These are phyloP conservation scores for Polytrichum formosum DNA, from an alignment of 225 moss, liverwort and hornwort species.

Conservation along the genomic window DNA sequence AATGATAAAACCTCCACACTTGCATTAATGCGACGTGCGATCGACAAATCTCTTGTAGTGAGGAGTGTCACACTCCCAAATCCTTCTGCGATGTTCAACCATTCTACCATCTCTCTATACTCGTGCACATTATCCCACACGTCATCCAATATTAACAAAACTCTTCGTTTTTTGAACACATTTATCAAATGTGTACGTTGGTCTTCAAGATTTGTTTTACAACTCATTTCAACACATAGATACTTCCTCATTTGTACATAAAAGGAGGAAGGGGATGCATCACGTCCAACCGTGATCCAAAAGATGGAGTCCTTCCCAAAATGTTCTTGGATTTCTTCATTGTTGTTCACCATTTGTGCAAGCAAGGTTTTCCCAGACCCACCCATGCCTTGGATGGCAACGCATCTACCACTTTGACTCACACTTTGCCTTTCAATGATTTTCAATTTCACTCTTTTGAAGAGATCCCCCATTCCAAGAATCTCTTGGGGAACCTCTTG, in stretches of 20 bases:
- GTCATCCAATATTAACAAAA: constrained; percentile 13
- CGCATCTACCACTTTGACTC: neutral
- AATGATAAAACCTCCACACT: neutral
- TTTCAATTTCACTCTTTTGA: neutral
- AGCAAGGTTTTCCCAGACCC: neutral
- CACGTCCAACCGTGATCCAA: neutral
- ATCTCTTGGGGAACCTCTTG: neutral
- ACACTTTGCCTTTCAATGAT: neutral
- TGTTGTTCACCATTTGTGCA: constrained; percentile 3
- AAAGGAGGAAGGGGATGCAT: too few species aligned
- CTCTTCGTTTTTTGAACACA: neutral
- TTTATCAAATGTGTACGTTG: constrained; percentile 1
- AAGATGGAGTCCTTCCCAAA: neutral
- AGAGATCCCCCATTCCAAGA: neutral
- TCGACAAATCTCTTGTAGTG: neutral
- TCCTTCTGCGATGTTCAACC: constrained; percentile 7
- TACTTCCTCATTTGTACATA: too few species aligned
- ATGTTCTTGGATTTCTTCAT: neutral
- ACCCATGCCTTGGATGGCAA: neutral
- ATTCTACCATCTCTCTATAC: neutral
- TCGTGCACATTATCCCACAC: neutral
- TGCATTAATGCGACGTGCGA: neutral
- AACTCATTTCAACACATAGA: too few species aligned
- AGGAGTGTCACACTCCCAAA: neutral
- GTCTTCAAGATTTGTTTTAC: neutral